Conservation (phyloP, 805 yeast species). For the Dipodascopsis tothii region DNA sequence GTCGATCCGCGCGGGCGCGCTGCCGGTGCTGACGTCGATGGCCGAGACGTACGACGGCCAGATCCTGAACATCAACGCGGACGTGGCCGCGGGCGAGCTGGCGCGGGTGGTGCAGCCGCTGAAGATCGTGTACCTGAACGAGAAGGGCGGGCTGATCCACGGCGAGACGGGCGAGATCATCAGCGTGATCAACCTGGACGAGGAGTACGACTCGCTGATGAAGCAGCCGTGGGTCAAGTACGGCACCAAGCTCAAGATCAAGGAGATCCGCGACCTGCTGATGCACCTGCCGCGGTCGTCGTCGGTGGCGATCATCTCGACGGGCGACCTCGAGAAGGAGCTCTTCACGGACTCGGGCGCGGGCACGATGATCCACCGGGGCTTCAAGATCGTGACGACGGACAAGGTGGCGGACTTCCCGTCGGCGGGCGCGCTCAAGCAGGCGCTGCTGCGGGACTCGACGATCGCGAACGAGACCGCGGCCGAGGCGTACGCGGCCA, state of each 20-base stretch:
- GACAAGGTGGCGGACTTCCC: constrained; percentile 59
- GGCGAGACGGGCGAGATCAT: constrained; percentile 88
- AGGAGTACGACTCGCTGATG: constrained; percentile 83
- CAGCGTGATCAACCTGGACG: constrained; percentile 85
- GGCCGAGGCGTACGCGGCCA: constrained; percentile 73
- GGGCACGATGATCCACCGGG: constrained; percentile 96
- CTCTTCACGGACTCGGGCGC: constrained; percentile 98
- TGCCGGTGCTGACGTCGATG: constrained; percentile 90
- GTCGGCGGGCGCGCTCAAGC: constrained; percentile 56
- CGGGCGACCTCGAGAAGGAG: constrained; percentile 91
- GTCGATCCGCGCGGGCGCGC: constrained; percentile 88
- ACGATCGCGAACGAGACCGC: constrained; percentile 61
- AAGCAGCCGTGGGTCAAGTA: constrained; percentile 97
- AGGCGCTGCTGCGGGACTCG: constrained; percentile 68
- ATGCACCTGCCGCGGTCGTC: constrained; percentile 94
- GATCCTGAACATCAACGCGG: constrained; percentile 94
- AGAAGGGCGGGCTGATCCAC: constrained; percentile 93
- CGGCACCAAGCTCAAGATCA: constrained; percentile 95
- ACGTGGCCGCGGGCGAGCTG: constrained; percentile 96
- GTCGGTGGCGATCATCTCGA: constrained; percentile 94
- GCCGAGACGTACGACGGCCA: constrained; percentile 98
- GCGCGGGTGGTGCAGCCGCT: constrained; percentile 96
- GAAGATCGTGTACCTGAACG: constrained; percentile 91
- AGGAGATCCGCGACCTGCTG: constrained; percentile 88
- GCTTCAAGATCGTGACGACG: constrained; percentile 70